phyloP scores from a whole-genome alignment of 352 stramenopile genomes.

The Lagenidium sp. region DNA sequence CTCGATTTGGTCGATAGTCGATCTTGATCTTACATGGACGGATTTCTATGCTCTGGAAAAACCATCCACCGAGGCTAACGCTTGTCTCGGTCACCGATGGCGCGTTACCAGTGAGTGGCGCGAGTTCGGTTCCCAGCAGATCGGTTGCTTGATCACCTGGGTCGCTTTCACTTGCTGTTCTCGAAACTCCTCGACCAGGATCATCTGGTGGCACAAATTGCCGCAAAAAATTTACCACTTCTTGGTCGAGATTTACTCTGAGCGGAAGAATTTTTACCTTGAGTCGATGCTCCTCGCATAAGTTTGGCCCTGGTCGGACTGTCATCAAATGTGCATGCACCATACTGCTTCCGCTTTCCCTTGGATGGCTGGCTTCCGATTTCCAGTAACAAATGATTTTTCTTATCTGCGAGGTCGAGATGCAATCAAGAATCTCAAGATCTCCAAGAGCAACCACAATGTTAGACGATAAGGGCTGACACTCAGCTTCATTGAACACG shows the following conservation, averaged over 20 bases:
- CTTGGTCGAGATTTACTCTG: slow-evolving; percentile 81
- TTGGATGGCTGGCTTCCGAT: slow-evolving; percentile 67
- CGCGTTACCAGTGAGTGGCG: slow-evolving; percentile 15
- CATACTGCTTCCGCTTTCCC: slow-evolving; percentile 81
- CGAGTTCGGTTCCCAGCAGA: slow-evolving; percentile 48
- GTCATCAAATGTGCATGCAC: slow-evolving; percentile 74
- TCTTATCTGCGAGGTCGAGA: slow-evolving; percentile 84
- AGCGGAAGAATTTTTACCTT: slow-evolving; percentile 69
- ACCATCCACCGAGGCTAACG: slow-evolving; percentile 51
- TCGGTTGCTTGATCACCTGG: slow-evolving; percentile 11
- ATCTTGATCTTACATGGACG: slow-evolving; percentile 89
- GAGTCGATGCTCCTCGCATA: slow-evolving; percentile 79
- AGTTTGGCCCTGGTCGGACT: slow-evolving; percentile 56
- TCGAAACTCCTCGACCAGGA: background rate
- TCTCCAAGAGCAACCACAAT: slow-evolving; percentile 68
- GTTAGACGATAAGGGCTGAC: slow-evolving; percentile 66
- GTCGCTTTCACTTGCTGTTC: slow-evolving; percentile 6
- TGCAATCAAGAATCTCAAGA: slow-evolving; percentile 83
- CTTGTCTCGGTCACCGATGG: slow-evolving; percentile 25
- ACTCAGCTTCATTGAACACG: slow-evolving; percentile 70
- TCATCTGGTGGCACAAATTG: slow-evolving; percentile 55
- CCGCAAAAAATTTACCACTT: slow-evolving; percentile 80
- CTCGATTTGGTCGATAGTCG: slow-evolving; percentile 82
- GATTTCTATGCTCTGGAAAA: slow-evolving; percentile 85
- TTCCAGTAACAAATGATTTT: slow-evolving; percentile 90